Conservation (phyloP, 2,329 filamentous ascomycete species). For the Botrytis galanthina region DNA sequence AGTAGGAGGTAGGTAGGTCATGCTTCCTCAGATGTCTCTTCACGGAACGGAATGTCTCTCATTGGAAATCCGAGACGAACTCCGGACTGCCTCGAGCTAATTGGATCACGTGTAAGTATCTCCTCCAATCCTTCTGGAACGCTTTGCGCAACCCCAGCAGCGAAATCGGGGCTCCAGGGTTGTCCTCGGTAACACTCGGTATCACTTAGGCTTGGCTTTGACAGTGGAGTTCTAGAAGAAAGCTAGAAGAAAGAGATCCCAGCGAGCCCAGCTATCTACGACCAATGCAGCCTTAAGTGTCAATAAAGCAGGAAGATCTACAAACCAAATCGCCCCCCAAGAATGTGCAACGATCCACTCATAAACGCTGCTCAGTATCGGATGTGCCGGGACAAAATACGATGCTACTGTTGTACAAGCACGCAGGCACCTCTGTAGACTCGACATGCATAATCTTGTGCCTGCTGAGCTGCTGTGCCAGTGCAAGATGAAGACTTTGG, state of each 20-base stretch:
- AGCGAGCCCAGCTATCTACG: background rate
- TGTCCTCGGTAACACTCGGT: background rate
- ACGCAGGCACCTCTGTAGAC: background rate
- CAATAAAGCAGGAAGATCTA: slow-evolving; percentile 5
- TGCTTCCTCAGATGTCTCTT: background rate
- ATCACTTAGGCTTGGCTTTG: background rate
- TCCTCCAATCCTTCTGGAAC: background rate
- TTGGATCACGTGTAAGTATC: background rate
- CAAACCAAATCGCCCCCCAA: background rate
- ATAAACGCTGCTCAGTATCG: background rate
- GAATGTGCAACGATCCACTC: background rate
- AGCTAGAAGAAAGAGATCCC: background rate
- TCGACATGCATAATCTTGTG: slow-evolving; percentile 7
- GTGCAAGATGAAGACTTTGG: background rate
- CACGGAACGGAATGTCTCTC: background rate
- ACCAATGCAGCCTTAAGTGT: slow-evolving; percentile 1
- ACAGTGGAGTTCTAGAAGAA: slow-evolving; percentile 13
- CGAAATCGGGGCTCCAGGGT: slow-evolving; percentile 5
- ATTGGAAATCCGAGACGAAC: background rate
- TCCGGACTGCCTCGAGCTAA: background rate
- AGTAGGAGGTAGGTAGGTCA: background rate
- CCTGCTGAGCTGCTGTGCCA: slow-evolving; percentile 15
- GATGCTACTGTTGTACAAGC: background rate
- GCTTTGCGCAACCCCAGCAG: background rate
- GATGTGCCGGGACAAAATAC: background rate